Conservation (phyloP, 2,329 filamentous ascomycete species). For the Plenodomus biglobosus region DNA sequence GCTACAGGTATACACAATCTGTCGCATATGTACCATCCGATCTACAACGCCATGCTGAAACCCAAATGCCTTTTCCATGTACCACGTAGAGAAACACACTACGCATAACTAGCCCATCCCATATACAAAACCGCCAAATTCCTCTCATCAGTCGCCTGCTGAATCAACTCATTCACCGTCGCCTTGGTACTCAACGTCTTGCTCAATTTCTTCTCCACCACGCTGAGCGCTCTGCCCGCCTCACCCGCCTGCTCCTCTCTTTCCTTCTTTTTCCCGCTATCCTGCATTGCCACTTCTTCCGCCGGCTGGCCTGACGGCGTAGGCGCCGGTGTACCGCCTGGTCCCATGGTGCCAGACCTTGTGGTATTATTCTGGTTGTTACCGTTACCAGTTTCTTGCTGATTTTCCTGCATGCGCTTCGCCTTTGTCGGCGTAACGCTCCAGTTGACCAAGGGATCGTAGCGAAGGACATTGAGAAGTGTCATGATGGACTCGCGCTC, state of each 20-base stretch:
- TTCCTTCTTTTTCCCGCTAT: conserved; percentile 46
- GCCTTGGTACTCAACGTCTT: conserved; percentile 93
- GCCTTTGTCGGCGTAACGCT: conserved; percentile 73
- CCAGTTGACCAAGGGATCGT: conserved; percentile 96
- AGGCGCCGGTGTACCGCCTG: conserved; percentile 33
- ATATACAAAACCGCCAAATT: conserved; percentile 82
- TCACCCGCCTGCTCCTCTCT: conserved; percentile 67
- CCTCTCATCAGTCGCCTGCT: conserved; percentile 88
- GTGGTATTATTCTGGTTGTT: conserved; percentile 36
- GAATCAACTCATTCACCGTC: conserved; percentile 95
- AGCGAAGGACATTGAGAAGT: conserved; percentile 94
- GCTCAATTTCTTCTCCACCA: conserved; percentile 93
- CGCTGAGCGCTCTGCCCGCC: conserved; percentile 85
- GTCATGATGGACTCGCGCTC: conserved; percentile 99
- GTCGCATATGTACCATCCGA: too few relatives aligned
- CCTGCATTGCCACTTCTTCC: conserved; percentile 28
- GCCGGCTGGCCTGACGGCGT: conserved; percentile 23
- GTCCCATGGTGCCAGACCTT: conserved; percentile 34
- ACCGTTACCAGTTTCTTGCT: conserved; percentile 49
- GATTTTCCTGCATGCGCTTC: conserved; percentile 66
- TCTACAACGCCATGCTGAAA: too few relatives aligned
- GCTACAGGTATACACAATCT: too few relatives aligned
- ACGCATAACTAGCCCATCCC: conserved; percentile 44
- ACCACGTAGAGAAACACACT: too few relatives aligned
- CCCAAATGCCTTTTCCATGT: too few relatives aligned